A percentile compares a stretch with the other conserved stretches of the same genome.
Conservation (phyloP, 345 rosid species). For the Gossypium rotundifolium region DNA sequence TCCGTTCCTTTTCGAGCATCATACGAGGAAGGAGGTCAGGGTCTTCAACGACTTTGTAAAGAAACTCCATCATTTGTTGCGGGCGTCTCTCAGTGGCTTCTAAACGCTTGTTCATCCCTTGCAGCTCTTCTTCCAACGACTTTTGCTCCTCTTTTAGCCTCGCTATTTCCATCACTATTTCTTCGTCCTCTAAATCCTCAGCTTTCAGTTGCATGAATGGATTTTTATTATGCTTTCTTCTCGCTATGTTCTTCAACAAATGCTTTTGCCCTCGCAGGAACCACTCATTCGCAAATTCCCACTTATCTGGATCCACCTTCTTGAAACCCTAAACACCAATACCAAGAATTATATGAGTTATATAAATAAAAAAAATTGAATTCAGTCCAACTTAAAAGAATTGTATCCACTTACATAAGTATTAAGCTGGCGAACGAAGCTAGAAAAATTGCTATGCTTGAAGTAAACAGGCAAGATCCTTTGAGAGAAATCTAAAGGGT, state of each 20-base stretch:
- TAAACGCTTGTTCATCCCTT: conserved; percentile 61
- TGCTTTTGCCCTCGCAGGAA: conserved; percentile 82
- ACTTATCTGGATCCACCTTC: conserved; percentile 85
- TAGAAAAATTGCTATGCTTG: conserved; percentile 96
- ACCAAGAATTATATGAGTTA: neutral
- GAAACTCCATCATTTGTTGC: conserved; percentile 85
- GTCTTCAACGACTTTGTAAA: conserved; percentile 66
- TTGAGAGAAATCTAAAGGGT: conserved; percentile 80
- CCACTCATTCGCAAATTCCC: conserved; percentile 96
- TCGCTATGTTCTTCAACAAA: conserved; percentile 56
- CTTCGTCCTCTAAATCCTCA: conserved; percentile 55
- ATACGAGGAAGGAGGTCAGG: conserved; percentile 76
- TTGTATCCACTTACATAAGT: conserved; percentile 56
- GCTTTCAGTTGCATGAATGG: conserved; percentile 18
- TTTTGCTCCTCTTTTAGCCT: conserved; percentile 74
- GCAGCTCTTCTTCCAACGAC: conserved; percentile 50
- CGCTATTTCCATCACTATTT: conserved; percentile 57
- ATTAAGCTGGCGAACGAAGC: conserved; percentile 93
- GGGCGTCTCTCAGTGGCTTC: conserved; percentile 87
- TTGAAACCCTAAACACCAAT: conserved; percentile 60
- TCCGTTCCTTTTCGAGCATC: conserved; percentile 50
- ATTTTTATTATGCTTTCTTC: conserved; percentile 64
- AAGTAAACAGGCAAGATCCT: conserved; percentile 78
- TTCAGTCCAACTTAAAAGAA: neutral
- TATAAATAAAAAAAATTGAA: neutral